These are phyloP conservation scores for Suzukiozyma palmioleophila DNA, from an alignment of 1,139 yeast species.

Conservation along the genomic window DNA sequence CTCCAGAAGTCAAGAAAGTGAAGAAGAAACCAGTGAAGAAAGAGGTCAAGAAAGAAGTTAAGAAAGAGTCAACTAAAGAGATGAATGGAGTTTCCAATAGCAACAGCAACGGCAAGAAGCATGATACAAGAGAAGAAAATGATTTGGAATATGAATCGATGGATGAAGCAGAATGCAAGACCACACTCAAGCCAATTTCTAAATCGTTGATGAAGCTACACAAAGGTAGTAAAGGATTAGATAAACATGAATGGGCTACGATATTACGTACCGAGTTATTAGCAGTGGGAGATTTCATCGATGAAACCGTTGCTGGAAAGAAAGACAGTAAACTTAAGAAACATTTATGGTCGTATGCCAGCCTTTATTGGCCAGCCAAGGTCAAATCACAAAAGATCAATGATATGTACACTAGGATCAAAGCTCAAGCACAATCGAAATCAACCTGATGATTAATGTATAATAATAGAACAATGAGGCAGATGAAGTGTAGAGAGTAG, in stretches of 20 bases:
- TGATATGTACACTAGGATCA: conserved; percentile 77
- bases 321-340: conserved; percentile 40
- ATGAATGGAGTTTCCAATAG: not conserved
- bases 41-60: conserved; percentile 1
- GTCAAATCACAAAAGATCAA: conserved; percentile 79
- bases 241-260: conserved; percentile 79
- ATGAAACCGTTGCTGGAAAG: conserved; percentile 9
- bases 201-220: conserved; percentile 70
- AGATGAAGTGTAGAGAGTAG: not conserved
- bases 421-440: conserved; percentile 15
- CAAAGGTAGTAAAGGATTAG: conserved; percentile 77
- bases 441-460: too few species aligned
- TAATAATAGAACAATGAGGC: too few species aligned
- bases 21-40: conserved; percentile 2
- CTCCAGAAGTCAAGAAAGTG: conserved; percentile 6
- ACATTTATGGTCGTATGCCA: conserved; percentile 89
- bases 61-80: conserved; percentile 4
- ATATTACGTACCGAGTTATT: conserved; percentile 70
- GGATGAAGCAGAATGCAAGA: conserved; percentile 74
- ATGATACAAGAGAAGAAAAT: conserved; percentile 21
- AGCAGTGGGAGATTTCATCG: conserved; percentile 74
- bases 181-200: conserved; percentile 65
- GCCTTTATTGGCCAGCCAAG: conserved; percentile 89
- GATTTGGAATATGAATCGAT: conserved; percentile 70
- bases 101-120: conserved; percentile 4